Base-by-base conservation (phyloP, 441 rosid genomes). In the Mallotus repandus region DNA sequence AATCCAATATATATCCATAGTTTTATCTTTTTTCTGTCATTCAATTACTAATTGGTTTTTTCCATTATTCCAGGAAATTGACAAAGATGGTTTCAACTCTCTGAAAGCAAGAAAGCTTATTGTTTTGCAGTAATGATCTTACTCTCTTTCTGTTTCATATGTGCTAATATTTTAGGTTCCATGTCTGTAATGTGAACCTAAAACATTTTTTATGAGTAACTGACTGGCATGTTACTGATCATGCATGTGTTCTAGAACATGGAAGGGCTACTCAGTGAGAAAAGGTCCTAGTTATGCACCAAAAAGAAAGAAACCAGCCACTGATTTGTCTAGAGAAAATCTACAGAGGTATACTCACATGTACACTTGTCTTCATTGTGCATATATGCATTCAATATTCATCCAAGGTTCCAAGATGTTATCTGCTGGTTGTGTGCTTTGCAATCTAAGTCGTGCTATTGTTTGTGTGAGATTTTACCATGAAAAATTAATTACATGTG, bases 221-320 rank as follows among this genome's bases (percentile, higher is more conserved):
- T 32, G 22, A 29, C n/a, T 45, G 29, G 43, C 49, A 19, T 70
- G 46, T 65, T 66, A 19, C 46, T 7, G n/a, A 18, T 59, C 2
- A 66, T 63, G 63, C 64, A 43, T 77, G 54, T 77, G 59, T 38
- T 71, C 1, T 74, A 92, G 99, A 84, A 78, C 81, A 18, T 93
- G 99, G 95, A 90, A 86, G 73, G 98, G 98, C 57, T 95, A 93
- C 79, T 86, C 87, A 2, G 84, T 89, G 67, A 88, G 70, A 73
- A 91, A 85, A 82, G 99, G 99, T 76, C 92, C 98, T 56, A 88
- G 79, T 61, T 95, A 91, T 83, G 94, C 98, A 70, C 97, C 97
- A 4, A 79, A 78, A 80, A 86, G 97, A 76, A 90, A 85, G 91
- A 88, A 75, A 78, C 87, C 81, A 22, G 91, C 95, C 11, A 90